These are phyloP conservation scores for Malassezia psittaci DNA, from an alignment of 1,284 basidiomycete species.

Conservation along the genomic window DNA sequence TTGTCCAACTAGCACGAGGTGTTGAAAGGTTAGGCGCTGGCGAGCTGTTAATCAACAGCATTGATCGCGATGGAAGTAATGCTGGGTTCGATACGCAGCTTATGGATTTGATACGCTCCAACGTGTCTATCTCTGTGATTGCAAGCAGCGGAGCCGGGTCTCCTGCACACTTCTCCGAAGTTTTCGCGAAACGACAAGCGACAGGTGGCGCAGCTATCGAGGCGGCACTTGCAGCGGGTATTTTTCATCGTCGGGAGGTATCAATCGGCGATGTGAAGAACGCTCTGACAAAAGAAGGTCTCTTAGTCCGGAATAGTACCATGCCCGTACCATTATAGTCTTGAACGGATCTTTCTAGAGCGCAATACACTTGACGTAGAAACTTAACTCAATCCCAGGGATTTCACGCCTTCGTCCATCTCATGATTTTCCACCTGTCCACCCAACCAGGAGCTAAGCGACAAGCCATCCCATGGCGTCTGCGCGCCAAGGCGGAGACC, in stretches of 20 bases:
- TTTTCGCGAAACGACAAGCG: constrained; percentile 46
- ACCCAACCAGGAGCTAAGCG: constrained; percentile 16
- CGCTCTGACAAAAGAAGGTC: constrained; percentile 33
- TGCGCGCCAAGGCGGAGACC: constrained; percentile 13
- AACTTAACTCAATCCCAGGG: constrained; percentile 16
- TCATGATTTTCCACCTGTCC: constrained; percentile 21
- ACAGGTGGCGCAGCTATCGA: constrained; percentile 55
- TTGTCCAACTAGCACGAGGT: constrained; percentile 77
- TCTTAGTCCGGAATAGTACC: constrained; percentile 20
- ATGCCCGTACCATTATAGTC: not conserved
- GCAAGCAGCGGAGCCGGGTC: constrained; percentile 81
- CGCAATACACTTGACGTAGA: not conserved
- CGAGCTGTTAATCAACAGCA: constrained; percentile 89
- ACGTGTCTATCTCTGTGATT: constrained; percentile 81
- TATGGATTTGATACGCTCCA: constrained; percentile 59
- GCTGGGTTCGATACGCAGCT: constrained; percentile 84
- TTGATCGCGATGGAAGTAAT: constrained; percentile 90
- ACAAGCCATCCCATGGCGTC: not conserved
- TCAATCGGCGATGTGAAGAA: constrained; percentile 51
- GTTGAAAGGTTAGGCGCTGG: constrained; percentile 84
- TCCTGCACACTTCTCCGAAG: constrained; percentile 70
- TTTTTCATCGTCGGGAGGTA: constrained; percentile 88
- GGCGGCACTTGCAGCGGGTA: constrained; percentile 89
- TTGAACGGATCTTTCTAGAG: not conserved
- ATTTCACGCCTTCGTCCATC: constrained; percentile 24